These are phyloP conservation scores for Amanita fuliginea DNA, from an alignment of 768 basidiomycete species.

Conservation along the genomic window DNA sequence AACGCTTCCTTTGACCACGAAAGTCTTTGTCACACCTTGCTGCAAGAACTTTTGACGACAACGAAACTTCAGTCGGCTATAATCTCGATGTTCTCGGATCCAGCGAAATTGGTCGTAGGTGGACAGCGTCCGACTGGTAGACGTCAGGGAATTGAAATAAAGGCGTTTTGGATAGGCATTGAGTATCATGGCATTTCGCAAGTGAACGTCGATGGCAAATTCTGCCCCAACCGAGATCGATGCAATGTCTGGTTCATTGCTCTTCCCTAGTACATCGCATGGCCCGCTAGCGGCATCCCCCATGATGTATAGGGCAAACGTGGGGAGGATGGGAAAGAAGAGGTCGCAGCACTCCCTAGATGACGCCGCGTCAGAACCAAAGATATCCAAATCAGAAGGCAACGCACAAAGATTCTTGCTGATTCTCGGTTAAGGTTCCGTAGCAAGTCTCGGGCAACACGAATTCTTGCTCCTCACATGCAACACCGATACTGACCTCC, in stretches of 20 bases:
- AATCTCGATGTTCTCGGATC: conserved; percentile 42
- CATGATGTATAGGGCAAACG: conserved; percentile 41
- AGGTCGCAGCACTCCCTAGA: conserved; percentile 36
- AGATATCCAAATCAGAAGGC: neutral
- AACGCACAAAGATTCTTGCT: conserved; percentile 29
- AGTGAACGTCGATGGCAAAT: conserved; percentile 40
- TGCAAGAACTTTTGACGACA: conserved; percentile 46
- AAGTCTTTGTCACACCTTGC: conserved; percentile 47
- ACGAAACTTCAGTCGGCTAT: conserved; percentile 41
- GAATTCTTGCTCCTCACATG: conserved; percentile 44
- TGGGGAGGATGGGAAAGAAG: conserved; percentile 47
- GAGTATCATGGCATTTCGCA: conserved; percentile 48
- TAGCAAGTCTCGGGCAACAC: conserved; percentile 44
- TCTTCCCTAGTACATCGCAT: conserved; percentile 2
- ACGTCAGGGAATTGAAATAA: conserved; percentile 44
- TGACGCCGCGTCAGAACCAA: too few species aligned
- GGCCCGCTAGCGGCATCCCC: conserved; percentile 13
- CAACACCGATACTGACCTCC: conserved; percentile 43
- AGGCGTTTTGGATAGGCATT: conserved; percentile 38
- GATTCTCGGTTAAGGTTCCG: conserved; percentile 40
- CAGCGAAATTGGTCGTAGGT: conserved; percentile 15
- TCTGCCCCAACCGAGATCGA: conserved; percentile 39
- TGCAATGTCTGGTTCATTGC: conserved; percentile 8
- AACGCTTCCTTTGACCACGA: conserved; percentile 39
- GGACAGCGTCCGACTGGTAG: conserved; percentile 35